Evolutionary conservation across 805 yeast species (phyloP).

Genomic region (Suhomyces sp.): DNA sequence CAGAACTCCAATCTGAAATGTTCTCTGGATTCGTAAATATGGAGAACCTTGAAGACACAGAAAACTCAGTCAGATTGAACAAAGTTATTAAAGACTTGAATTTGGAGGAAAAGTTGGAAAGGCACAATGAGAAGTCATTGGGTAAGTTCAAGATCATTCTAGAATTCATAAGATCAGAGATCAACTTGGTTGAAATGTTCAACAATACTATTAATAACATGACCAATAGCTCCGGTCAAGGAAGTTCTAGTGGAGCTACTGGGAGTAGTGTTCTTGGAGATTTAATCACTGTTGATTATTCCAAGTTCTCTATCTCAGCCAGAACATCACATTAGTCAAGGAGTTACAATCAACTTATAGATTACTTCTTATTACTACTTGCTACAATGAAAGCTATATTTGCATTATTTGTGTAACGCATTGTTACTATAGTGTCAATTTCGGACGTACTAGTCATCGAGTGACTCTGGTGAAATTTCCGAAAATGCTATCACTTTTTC

Average conservation of each 20-base stretch:
- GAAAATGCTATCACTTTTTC: too few relatives aligned
- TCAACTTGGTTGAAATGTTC: slow-evolving; percentile 30
- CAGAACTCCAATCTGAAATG: slow-evolving; percentile 6
- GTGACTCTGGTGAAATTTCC: too few relatives aligned
- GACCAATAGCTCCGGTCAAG: slow-evolving; percentile 9
- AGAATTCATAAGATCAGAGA: slow-evolving; percentile 43
- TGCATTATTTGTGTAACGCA: too few relatives aligned
- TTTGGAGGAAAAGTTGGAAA: slow-evolving; percentile 42
- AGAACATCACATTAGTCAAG: slow-evolving; percentile 26
- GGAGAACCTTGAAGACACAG: slow-evolving; percentile 9
- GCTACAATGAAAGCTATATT: too few relatives aligned
- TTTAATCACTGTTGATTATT: slow-evolving; percentile 43
- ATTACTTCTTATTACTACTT: too few relatives aligned
- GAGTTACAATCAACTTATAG: too few relatives aligned
- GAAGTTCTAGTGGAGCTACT: slow-evolving; percentile 10
- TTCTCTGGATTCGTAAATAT: slow-evolving; percentile 3
- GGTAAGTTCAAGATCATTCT: slow-evolving; percentile 45
- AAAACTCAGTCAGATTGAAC: slow-evolving; percentile 22
- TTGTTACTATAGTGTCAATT: too few relatives aligned
- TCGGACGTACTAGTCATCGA: too few relatives aligned
- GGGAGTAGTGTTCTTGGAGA: slow-evolving; percentile 26
- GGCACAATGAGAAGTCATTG: slow-evolving; percentile 44
- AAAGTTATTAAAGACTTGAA: slow-evolving; percentile 35
- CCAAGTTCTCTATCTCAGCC: slow-evolving; percentile 42
- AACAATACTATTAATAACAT: slow-evolving; percentile 16